Evolutionary conservation across 2,329 filamentous ascomycete species (phyloP), one percentile per base, ranked within the genome.

Genomic region (Colletotrichum cuscutae): DNA sequence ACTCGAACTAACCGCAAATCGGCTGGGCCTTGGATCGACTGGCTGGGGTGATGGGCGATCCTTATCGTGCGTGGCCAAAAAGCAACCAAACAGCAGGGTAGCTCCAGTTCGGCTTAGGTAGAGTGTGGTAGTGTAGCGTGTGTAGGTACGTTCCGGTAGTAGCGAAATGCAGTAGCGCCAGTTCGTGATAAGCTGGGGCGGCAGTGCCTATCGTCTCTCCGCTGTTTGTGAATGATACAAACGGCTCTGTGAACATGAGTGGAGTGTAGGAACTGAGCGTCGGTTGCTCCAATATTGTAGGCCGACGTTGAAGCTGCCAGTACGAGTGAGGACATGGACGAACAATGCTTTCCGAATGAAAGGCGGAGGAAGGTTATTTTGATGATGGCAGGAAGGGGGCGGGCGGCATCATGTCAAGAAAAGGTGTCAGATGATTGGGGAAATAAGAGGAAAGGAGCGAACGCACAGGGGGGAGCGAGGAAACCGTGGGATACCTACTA

Each of bases 41-140:
- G 61, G 63, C 35, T 77, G 75, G 76, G 73, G 76, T 77, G 68
- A 75, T 74, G 76, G 76, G 30, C 58, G 62, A 66, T 67, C 78
- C 78, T 80, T 81, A 80, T 81, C 79, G 72, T 73, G 61, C 70
- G 76, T 77, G 69, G 78, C 78, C 76, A 62, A 71, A 63, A 63
- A 62, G 59, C 68, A 64, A 62, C 52, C 57, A 53, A 46, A 53
- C 32, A 32, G 58, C 24, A 60, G 58, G 42, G 42, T 49, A 49
- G 42, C 42, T 49, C 9, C 42, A 49, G 19, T 49, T 49, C 42
- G 42, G 42, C 42, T 49, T 19, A 49, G 42, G 42, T 42, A 42
- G 37, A 42, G 37, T 49, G 15, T 49, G 15, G 42, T 49, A 49
- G 42, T 19, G 42, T 26, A 26, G 26, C 26, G 26, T 26, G 26